Percentiles rank a stretch among this genome's conserved stretches.
Conservation (phyloP, 306 rosid genomes). For the Vicia faba region DNA sequence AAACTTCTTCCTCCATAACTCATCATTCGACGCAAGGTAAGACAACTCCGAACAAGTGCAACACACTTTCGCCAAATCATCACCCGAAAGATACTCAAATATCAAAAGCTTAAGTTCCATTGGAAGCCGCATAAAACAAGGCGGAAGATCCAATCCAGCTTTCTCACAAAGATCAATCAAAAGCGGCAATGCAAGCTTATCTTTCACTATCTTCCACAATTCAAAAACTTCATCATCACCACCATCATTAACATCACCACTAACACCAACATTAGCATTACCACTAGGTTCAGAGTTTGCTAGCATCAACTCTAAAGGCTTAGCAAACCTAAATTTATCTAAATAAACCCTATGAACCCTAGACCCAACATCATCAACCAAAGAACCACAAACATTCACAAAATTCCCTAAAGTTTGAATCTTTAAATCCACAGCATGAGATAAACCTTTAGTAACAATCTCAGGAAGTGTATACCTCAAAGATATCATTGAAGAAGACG, state of each 20-base stretch:
- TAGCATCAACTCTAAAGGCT: constrained; percentile 45
- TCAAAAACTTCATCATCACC: constrained; percentile 51
- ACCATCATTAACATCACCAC: constrained; percentile 28
- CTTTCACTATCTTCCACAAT: constrained; percentile 79
- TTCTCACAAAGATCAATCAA: constrained; percentile 72
- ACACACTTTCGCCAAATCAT: constrained; percentile 57
- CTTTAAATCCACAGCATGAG: constrained; percentile 51
- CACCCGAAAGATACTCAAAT: constrained; percentile 62
- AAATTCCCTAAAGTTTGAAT: constrained; percentile 60
- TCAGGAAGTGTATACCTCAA: constrained; percentile 67
- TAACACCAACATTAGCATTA: background rate
- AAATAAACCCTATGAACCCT: constrained; percentile 47
- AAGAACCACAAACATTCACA: constrained; percentile 64
- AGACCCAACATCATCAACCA: constrained; percentile 47
- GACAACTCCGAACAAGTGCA: constrained; percentile 59
- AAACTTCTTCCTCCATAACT: constrained; percentile 70
- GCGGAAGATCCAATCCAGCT: constrained; percentile 63
- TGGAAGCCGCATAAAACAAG: constrained; percentile 70
- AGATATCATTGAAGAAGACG: constrained; percentile 52
- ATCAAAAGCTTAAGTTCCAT: constrained; percentile 66
- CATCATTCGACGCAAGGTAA: constrained; percentile 47
- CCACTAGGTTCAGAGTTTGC: constrained; percentile 39
- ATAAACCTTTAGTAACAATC: constrained; percentile 39
- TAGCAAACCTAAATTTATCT: constrained; percentile 50
- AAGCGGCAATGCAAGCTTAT: constrained; percentile 72